These are phyloP conservation scores for Zymoseptoria ardabiliae DNA, from an alignment of 2,329 filamentous ascomycete species.

Conservation along the genomic window DNA sequence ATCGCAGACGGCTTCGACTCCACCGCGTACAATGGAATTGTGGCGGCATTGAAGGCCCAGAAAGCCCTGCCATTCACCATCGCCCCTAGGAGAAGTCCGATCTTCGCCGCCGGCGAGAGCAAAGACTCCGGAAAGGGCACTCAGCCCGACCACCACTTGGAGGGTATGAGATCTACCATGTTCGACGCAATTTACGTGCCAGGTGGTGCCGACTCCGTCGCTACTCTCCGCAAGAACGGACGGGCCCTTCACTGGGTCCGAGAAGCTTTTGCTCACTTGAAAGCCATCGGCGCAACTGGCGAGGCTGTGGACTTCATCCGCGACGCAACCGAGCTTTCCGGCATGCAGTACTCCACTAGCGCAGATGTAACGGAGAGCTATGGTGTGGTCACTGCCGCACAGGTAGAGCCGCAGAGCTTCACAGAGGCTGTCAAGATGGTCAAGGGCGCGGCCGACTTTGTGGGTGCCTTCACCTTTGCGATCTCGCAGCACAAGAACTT, in stretches of 20 bases:
- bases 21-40: constrained; percentile 57
- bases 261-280: constrained; percentile 75
- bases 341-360: constrained; percentile 44
- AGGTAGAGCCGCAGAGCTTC: constrained; percentile 49
- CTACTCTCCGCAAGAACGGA: constrained; percentile 59
- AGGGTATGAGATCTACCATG: constrained; percentile 71
- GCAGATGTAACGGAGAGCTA: constrained; percentile 58
- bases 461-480: constrained; percentile 62
- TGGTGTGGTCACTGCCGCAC: constrained; percentile 64
- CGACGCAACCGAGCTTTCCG: constrained; percentile 39
- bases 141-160: constrained; percentile 68
- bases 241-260: constrained; percentile 69
- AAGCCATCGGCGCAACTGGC: constrained; percentile 68
- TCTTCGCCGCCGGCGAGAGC: constrained; percentile 55
- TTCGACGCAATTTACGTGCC: constrained; percentile 75
- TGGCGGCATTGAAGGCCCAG: constrained; percentile 54
- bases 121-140: constrained; percentile 48
- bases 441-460: constrained; percentile 61
- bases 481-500: constrained; percentile 69
- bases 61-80: constrained; percentile 67
- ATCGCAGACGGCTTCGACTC: constrained; percentile 71
- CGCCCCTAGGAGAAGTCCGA: constrained; percentile 56
- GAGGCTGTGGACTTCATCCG: constrained; percentile 61
- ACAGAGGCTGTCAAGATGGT: constrained; percentile 56
- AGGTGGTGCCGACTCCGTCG: constrained; percentile 57